These are phyloP conservation scores for Perilla frutescens DNA, from an alignment of 257 asterid species.

Conservation along the genomic window DNA sequence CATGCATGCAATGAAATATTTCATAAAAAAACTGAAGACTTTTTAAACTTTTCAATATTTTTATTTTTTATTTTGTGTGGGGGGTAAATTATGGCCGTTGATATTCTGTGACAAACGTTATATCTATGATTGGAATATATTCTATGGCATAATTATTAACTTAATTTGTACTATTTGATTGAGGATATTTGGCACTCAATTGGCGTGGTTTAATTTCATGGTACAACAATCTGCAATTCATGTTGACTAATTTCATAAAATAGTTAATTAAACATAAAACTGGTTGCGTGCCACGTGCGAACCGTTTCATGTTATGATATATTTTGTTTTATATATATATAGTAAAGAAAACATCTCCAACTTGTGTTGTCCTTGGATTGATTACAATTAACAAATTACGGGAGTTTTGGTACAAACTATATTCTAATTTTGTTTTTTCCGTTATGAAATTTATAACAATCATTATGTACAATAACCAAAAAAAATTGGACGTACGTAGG, in stretches of 20 bases:
- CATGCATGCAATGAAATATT: constrained; percentile 31
- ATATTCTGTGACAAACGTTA: background rate
- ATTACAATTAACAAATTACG: too few relatives aligned
- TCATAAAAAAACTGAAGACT: background rate
- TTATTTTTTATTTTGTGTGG: background rate
- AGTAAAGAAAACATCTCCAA: too few relatives aligned
- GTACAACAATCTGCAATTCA: constrained; percentile 15
- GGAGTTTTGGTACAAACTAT: too few relatives aligned
- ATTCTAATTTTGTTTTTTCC: too few relatives aligned
- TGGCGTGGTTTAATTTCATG: constrained; percentile 5
- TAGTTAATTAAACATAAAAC: background rate
- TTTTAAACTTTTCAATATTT: too few relatives aligned
- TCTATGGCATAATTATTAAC: constrained; percentile 17
- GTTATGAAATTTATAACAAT: too few relatives aligned
- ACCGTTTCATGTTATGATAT: too few relatives aligned
- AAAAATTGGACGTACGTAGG: too few relatives aligned
- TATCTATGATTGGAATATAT: constrained; percentile 26
- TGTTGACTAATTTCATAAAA: constrained; percentile 11
- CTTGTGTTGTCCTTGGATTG: too few relatives aligned
- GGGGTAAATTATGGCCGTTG: constrained; percentile 6
- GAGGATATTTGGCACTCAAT: background rate
- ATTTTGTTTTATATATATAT: too few relatives aligned
- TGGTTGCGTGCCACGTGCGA: too few relatives aligned
- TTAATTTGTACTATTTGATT: constrained; percentile 5
- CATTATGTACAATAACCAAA: too few relatives aligned